Conservation (phyloP, 2,329 filamentous ascomycete species). For the Sarocladium oryzae region DNA sequence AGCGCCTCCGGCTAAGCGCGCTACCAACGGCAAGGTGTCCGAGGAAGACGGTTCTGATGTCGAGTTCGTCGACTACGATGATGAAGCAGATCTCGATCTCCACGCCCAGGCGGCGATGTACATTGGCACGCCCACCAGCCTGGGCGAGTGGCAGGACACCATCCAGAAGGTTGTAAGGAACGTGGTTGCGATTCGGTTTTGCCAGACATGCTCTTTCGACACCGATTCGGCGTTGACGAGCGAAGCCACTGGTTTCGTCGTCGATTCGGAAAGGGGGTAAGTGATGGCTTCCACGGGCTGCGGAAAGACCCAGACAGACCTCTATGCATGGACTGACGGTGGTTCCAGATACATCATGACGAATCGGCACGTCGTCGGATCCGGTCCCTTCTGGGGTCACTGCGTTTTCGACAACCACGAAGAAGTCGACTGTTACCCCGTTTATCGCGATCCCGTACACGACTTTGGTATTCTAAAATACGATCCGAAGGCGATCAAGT, state of each 20-base stretch:
- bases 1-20: constrained; percentile 27
- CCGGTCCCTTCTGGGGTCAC: constrained; percentile 96
- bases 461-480: constrained; percentile 97
- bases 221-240: constrained; percentile 91
- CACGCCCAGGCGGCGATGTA: constrained; percentile 27
- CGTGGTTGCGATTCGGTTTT: constrained; percentile 98
- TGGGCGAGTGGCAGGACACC: constrained; percentile 82
- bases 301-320: too few relatives aligned
- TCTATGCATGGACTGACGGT: too few relatives aligned
- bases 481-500: constrained; percentile 92
- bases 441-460: constrained; percentile 97
- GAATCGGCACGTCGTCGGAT: constrained; percentile 87
- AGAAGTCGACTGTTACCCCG: constrained; percentile 88
- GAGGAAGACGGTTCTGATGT: constrained; percentile 43
- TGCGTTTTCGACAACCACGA: constrained; percentile 99
- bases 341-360: constrained; percentile 65
- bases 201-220: constrained; percentile 95
- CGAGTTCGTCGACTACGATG: constrained; percentile 29
- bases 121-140: constrained; percentile 30
- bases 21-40: constrained; percentile 41
- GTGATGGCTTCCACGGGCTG: constrained; percentile 26
- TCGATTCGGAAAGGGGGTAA: constrained; percentile 83
- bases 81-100: constrained; percentile 34
- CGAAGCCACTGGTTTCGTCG: constrained; percentile 95
- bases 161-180: constrained; percentile 92